Base-by-base conservation (phyloP, 163 green algal species). In the Chlamydomonas reinhardtii region DNA sequence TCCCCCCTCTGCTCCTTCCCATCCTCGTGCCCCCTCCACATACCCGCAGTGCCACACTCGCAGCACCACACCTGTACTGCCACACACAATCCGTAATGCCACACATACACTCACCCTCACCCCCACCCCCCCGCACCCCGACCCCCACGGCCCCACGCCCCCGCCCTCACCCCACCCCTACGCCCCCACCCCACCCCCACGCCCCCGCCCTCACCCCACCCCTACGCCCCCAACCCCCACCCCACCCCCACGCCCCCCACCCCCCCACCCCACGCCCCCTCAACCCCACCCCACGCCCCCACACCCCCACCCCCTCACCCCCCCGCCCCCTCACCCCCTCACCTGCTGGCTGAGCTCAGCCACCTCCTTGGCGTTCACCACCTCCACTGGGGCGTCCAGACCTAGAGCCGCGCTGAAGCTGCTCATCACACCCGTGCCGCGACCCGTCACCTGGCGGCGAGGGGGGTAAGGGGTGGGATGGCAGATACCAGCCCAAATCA, bases 401-500 rank as follows among this genome's bases (percentile, higher is more conserved):
- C 96, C 96, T 15, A 98, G 83, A 0, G 95, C 93, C 24, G 94
- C 91, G 9, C 90, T 90, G 92, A 96, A 98, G 87, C 88, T 94
- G 75, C 73, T 94, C 91, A 98, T 93, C 11, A 98, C 81, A 0
- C 92, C 90, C 0, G 96, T 95, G 68, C 92, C 93, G 9, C 85
- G 59, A 15, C 93, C 91, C 37, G 92, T 95, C 34, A 95, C 91
- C 73, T 91, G 90, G 12, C 4, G 24, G 34, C 9, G 27, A 39
- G 35, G 27, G 27, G 31, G 29, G 43, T 54, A 16, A 27, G 24
- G 62, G 32, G 31, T 4, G 24, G 76, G 65, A 12, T 94, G 82
- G 25, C n/a, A n/a, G n/a, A n/a, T n/a, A n/a, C n/a, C n/a, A n/a
- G n/a, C n/a, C n/a, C n/a, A n/a, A n/a, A n/a, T n/a, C n/a, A n/a